phyloP scores from a whole-genome alignment of 129 eudicot species.

The Lonicera japonica region DNA sequence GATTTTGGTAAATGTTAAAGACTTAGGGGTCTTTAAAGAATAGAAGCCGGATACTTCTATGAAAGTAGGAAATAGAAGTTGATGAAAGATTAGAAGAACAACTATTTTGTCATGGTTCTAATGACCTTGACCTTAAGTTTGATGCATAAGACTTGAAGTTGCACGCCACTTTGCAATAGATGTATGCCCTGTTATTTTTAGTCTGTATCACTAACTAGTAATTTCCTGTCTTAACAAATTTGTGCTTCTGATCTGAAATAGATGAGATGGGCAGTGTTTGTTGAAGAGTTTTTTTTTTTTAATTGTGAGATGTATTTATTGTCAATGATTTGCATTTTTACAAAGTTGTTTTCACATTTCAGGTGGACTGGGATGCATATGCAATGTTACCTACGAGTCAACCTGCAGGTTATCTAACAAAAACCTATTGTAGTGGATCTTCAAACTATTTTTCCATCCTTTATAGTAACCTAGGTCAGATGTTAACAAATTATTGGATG shows the following conservation, averaged over 20 bases:
- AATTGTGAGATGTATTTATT: neutral
- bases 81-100: no score
- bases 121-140: no score
- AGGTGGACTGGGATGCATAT: conserved; percentile 82
- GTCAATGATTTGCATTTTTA: neutral
- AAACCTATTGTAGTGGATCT: conserved; percentile 6
- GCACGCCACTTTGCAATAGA: no score
- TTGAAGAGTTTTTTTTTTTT: neutral
- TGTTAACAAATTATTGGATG: neutral
- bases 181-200: neutral
- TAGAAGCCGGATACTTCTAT: no score
- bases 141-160: no score
- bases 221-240: no score
- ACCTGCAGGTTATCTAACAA: conserved; percentile 64
- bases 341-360: conserved; percentile 10
- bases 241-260: neutral
- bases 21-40: no score
- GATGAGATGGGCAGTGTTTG: neutral
- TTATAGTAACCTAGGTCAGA: conserved; percentile 7
- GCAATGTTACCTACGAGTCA: conserved; percentile 59
- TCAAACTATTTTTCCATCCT: conserved; percentile 1
- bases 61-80: no score
- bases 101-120: no score
- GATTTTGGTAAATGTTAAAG: no score
- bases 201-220: neutral